Base-by-base conservation (phyloP, 2,329 filamentous ascomycete genomes). In the Talaromyces sp. region DNA sequence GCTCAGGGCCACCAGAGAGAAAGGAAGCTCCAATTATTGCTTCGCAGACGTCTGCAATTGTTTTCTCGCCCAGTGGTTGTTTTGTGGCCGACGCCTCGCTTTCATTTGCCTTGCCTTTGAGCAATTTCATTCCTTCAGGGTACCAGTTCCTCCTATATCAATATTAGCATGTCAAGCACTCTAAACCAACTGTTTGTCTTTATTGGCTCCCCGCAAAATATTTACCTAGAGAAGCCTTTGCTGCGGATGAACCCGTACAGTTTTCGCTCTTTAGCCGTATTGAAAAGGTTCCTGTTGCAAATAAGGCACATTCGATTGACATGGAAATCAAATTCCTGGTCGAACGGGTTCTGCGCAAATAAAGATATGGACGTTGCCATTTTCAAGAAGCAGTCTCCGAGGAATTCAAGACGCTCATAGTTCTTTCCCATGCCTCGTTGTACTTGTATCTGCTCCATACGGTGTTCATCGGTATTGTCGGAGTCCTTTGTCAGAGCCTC, bases 401-500 rank as follows among this genome's bases (percentile, higher is more conserved):
- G 81, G 62, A 97, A 96, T 69, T 99, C 95, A 0, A 98, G 82
- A 13, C 95, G 85, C 73, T 99, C 95, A 68, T 99, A 99, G 67
- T 98, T 98, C 43, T 88, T 88, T 1, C 92, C 91, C 91, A 96
- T 96, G 2, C 92, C 93, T 54, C 84, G 80, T 67, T 92, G 89
- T 53, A 93, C 86, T 66, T 92, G 90, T 57, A 91, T 75, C 43
- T 89, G 84, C 60, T 88, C 82, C 35, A 83, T 79, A 0, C 80
- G 81, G 62, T 91, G 84, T 41, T 96, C 90, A 8, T 89, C 89
- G 0, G 86, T 87, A 64, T 93, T 93, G 66, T 96, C 90, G 0
- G 89, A 93, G 68, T 97, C 91, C 70, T 99, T 97, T 0, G 95
- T 99, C 60, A 97, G 79, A 0, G 95, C 92, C 70, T 97, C 93